Conservation (phyloP, 1,284 basidiomycete species). For the Cystobasidium pallidum region DNA sequence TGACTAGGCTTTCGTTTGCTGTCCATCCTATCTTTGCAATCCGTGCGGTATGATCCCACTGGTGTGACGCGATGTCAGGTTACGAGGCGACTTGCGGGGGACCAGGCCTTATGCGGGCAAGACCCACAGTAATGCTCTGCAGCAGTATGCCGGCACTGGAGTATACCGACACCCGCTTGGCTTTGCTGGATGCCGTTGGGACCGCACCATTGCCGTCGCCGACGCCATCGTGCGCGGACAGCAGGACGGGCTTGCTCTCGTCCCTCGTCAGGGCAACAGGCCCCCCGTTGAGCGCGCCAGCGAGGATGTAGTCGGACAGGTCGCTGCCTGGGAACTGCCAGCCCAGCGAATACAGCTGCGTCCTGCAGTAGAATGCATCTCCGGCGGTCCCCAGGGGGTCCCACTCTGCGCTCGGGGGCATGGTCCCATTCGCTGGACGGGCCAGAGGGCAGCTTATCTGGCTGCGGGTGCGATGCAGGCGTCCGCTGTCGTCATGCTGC, state of each 20-base stretch:
- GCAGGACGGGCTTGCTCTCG: conserved; percentile 73
- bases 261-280: conserved; percentile 89
- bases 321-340: conserved; percentile 70
- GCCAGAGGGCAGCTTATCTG: background rate
- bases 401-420: conserved; percentile 44
- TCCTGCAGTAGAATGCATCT: conserved; percentile 62
- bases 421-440: background rate
- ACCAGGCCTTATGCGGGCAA: conserved; percentile 1
- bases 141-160: conserved; percentile 59
- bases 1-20: conserved; percentile 73
- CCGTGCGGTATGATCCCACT: conserved; percentile 72
- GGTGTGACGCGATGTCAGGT: conserved; percentile 5
- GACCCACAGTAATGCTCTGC: conserved; percentile 56
- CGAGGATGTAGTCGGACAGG: conserved; percentile 76
- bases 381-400: conserved; percentile 45
- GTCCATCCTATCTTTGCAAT: conserved; percentile 82
- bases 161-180: conserved; percentile 59
- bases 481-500: background rate
- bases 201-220: conserved; percentile 1
- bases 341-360: conserved; percentile 79
- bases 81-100: background rate
- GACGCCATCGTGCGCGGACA: conserved; percentile 58
- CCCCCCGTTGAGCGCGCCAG: conserved; percentile 82
- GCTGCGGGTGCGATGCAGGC: background rate
- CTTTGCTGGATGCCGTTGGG: conserved; percentile 42